Base-by-base conservation (phyloP, 495 filamentous ascomycete genomes). In the Polyplosphaeria fusca region DNA sequence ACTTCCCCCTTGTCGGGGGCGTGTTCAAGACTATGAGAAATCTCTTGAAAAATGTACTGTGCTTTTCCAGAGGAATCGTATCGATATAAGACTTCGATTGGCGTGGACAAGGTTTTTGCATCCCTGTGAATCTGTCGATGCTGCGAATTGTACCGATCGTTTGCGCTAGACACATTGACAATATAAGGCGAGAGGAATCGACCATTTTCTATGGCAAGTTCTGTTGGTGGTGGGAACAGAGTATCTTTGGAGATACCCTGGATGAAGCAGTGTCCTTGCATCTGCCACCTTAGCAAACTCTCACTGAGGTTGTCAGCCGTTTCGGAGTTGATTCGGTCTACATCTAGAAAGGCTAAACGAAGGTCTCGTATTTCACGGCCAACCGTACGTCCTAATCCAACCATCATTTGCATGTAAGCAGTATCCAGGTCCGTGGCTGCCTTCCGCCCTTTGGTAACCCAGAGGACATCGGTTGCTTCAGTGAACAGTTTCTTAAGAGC, bases 361-460 rank as follows among this genome's bases (percentile, higher is more conserved):
- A 71, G 43, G 39, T 70, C 62, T 3, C 3, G 52, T 9, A 48
- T 12, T 23, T 56, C 55, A 13, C 27, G 13, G 4, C 20, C 39
- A 5, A 74, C 22, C 2, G 66, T 57, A 0, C 76, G 67, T 20
- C 72, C 67, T 9, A 78, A 61, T 5, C 71, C 76, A 4, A 73
- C 51, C 14, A 68, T 71, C 64, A 77, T 73, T 27, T 71, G 71
- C 13, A 47, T 59, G 39, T 60, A 73, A 2, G 74, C 73, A 2
- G 75, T 66, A 1, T 71, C 63, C 0, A 25, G 11, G 28, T 9
- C 41, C 11, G 14, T 54, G 3, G 50, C n/a, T 5, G 43, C 56
- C 14, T 64, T 55, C 14, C 69, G 56, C 2, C 72, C 75, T 12
- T 56, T 60, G 0, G 67, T 77, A 1, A 78, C 45, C 76, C 76